These are phyloP conservation scores for Rubia balearica DNA, from an alignment of 305 asterid species.

Conservation along the genomic window DNA sequence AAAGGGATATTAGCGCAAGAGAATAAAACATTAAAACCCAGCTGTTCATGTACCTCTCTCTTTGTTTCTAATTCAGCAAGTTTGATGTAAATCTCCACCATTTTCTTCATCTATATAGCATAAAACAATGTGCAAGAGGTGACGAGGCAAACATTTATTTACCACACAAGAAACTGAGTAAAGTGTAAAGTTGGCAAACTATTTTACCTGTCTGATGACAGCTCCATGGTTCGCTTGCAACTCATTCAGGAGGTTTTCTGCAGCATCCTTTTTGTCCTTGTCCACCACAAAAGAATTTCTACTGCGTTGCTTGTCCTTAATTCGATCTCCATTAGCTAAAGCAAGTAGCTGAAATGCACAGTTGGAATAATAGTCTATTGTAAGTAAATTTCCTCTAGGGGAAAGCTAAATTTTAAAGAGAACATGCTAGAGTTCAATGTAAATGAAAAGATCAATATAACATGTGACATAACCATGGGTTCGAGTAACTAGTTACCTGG, in stretches of 20 bases:
- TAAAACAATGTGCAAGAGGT: not conserved
- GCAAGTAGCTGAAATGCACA: slow-evolving; percentile 67
- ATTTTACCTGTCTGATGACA: slow-evolving; percentile 61
- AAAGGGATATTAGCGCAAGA: slow-evolving; percentile 4
- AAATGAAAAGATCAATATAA: slow-evolving; percentile 2
- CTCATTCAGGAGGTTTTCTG: slow-evolving; percentile 83
- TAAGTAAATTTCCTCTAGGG: not conserved
- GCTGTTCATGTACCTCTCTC: slow-evolving; percentile 57
- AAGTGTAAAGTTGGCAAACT: slow-evolving; percentile 13
- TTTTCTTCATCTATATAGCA: slow-evolving; percentile 72
- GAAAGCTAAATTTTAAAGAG: slow-evolving; percentile 1
- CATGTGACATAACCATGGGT: slow-evolving; percentile 6
- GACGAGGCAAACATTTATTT: slow-evolving; percentile 2
- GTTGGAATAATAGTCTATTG: not conserved
- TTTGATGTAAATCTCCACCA: slow-evolving; percentile 97
- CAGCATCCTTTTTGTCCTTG: slow-evolving; percentile 88
- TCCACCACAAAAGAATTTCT: slow-evolving; percentile 91
- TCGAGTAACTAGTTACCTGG: slow-evolving; percentile 51
- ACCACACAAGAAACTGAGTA: not conserved
- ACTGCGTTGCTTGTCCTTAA: slow-evolving; percentile 96
- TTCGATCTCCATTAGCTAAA: slow-evolving; percentile 93
- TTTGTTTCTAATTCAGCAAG: slow-evolving; percentile 95
- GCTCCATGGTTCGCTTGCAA: slow-evolving; percentile 69
- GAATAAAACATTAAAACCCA: slow-evolving; percentile 11
- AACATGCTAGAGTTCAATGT: slow-evolving; percentile 7